Percentiles rank a stretch among this genome's conserved stretches.
Evolutionary conservation across 2,329 filamentous ascomycete species (phyloP).

Genomic region (Pyrenochaeta sp.): DNA sequence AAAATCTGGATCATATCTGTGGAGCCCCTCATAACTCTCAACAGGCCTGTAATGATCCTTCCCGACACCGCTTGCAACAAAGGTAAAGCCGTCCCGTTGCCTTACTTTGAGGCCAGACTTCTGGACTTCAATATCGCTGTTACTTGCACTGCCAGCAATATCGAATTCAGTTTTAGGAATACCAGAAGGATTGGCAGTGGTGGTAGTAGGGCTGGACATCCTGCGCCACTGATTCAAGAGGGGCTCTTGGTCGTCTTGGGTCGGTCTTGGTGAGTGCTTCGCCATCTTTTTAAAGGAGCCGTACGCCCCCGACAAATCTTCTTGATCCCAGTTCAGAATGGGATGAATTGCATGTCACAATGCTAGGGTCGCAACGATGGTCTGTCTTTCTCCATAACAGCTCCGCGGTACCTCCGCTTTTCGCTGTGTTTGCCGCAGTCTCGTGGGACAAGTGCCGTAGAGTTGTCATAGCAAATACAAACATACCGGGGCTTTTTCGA

Average conservation of each 20-base stretch:
- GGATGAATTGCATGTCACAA: background rate
- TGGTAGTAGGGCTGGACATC: slow-evolving; percentile 12
- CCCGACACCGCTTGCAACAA: slow-evolving; percentile 46
- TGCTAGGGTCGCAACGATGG: background rate
- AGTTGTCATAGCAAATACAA: slow-evolving; percentile 5
- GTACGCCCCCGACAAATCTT: background rate
- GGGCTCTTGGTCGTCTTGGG: slow-evolving; percentile 10
- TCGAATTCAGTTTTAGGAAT: slow-evolving; percentile 30
- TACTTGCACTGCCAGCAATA: slow-evolving; percentile 26
- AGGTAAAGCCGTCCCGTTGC: slow-evolving; percentile 41
- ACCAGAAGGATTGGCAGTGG: slow-evolving; percentile 10
- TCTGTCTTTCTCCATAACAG: background rate
- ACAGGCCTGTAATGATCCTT: slow-evolving; percentile 59
- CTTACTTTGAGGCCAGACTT: slow-evolving; percentile 13
- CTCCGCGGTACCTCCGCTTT: slow-evolving; percentile 1
- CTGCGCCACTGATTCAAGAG: slow-evolving; percentile 1
- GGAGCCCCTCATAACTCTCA: slow-evolving; percentile 65
- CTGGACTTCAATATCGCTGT: slow-evolving; percentile 24
- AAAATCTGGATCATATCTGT: slow-evolving; percentile 66
- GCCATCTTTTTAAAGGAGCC: slow-evolving; percentile 12
- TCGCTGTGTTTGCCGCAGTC: background rate
- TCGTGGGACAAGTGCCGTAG: slow-evolving; percentile 1
- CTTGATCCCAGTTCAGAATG: background rate
- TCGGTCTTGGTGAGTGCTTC: slow-evolving; percentile 5
- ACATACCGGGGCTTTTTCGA: slow-evolving; percentile 8